A percentile compares a stretch with the other conserved stretches of the same genome.
phyloP scores from a whole-genome alignment of 352 stramenopile species.

The Globisporangium cylindrosporum region DNA sequence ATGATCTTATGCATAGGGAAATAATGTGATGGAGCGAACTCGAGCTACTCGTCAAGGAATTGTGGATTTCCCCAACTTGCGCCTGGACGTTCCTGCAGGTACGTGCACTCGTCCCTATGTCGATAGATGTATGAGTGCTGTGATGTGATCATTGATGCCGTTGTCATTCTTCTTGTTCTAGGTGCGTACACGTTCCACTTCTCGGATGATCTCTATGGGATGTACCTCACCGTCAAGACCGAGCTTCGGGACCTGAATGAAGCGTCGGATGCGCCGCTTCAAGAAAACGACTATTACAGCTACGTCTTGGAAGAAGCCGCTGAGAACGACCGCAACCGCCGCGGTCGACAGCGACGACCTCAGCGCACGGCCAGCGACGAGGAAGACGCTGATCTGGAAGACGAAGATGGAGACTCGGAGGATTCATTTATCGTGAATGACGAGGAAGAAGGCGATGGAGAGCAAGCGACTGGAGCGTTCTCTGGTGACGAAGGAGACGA shows the following conservation, averaged over 20 bases:
- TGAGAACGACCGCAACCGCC: slow-evolving; percentile 15
- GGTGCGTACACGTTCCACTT: slow-evolving; percentile 75
- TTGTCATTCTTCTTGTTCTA: slow-evolving; percentile 20
- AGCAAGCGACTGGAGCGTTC: slow-evolving; percentile 23
- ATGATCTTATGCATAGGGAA: slow-evolving; percentile 27
- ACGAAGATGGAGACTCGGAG: slow-evolving; percentile 49
- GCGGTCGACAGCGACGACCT: slow-evolving; percentile 19
- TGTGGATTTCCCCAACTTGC: slow-evolving; percentile 54
- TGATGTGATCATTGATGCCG: background rate
- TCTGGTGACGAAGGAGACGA: slow-evolving; percentile 29
- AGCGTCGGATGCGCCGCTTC: slow-evolving; percentile 35
- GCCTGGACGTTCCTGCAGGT: slow-evolving; percentile 66
- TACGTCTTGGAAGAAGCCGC: slow-evolving; percentile 34
- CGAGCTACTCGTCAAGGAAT: slow-evolving; percentile 44
- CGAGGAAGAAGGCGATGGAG: slow-evolving; percentile 31
- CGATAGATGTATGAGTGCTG: background rate
- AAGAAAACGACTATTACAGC: slow-evolving; percentile 21
- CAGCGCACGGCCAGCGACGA: slow-evolving; percentile 35
- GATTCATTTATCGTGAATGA: slow-evolving; percentile 72
- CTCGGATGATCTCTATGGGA: slow-evolving; percentile 52
- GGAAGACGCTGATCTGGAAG: slow-evolving; percentile 22
- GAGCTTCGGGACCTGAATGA: slow-evolving; percentile 44
- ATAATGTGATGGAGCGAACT: slow-evolving; percentile 59
- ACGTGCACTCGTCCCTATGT: slow-evolving; percentile 7
- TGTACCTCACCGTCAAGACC: slow-evolving; percentile 55